Base-by-base conservation (phyloP, 139 green algal genomes). In the Spirogloea muscicola region DNA sequence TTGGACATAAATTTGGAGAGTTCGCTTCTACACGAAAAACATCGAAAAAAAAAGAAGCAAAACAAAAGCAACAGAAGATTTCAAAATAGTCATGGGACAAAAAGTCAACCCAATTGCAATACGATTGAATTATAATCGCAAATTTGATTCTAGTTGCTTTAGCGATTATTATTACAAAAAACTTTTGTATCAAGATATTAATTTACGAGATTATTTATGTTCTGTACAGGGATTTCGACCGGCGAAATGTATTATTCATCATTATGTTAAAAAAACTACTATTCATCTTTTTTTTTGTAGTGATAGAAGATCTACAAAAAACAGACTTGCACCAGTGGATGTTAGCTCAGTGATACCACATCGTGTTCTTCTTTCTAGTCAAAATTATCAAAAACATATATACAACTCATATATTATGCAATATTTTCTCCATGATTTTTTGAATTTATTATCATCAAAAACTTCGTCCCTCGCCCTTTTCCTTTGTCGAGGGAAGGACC, bases 1-100 rank as follows among this genome's bases (percentile, higher is more conserved):
- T 88, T 66, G 84, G 84, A 68, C 84, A 88, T 61, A 88, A 88
- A 85, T 83, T 88, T 78, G 84, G 84, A 44, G 84, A 88, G 66
- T 89, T 89, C 82, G 79, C 78, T 41, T 72, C 83, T 66, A 87
- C 85, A 52, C 82, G 84, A 51, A 73, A 51, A 86, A 78, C 40
- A 87, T 83, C 48, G 83, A 40, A 88, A 89, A 88, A 86, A 71
- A 79, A 76, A 85, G 80, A 88, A 90, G 81, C 88, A 84, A 80
- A 76, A 66, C 76, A 74, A 75, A 64, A 64, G 18, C 49, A 67
- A 67, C 34, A 67, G 33, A n/a, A 67, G 49, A 67, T 51, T 13
- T 48, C 48, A n/a, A 48, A 67, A 51, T 41, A 67, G 33, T 33
- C 41, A 64, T 64, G 55, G 55, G 31, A 25, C 55, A 64, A 64